Base-by-base conservation (phyloP, 352 stramenopile species). In the Thalassiosira exigua region DNA sequence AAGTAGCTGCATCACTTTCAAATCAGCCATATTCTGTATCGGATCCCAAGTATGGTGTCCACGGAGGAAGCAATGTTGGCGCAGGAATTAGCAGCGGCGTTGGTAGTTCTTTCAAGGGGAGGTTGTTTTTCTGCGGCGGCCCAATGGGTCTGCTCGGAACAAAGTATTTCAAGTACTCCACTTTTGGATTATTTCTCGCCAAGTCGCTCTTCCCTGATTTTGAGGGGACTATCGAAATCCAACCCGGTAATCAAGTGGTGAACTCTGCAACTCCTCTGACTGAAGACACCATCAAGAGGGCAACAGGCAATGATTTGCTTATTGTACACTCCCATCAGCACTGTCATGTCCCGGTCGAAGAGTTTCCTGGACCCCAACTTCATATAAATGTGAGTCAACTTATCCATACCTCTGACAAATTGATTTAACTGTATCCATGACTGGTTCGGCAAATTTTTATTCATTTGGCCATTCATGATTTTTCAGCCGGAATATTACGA, bases 301-400 rank as follows among this genome's bases (percentile, higher is more conserved):
- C 77, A 30, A 79, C 65, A 14, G 24, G 32, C 26, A 39, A 68
- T 4, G 77, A 85, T 74, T 64, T 85, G 24, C 64, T 85, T 11
- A 81, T 85, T 26, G 48, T 82, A 29, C 77, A 85, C 41, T 82
- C 72, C 26, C 77, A 85, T 46, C 77, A 85, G 50, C 65, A 58
- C 50, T 85, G 77, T 59, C 52, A 78, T 27, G 57, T 85, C 9
- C n/a, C 51, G 32, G 29, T 82, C 5, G 29, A 75, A 75, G 42
- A 22, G 2, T 85, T 85, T 26, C 77, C 77, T 60, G 77, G 77
- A 9, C 24, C 11, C 54, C 70, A 85, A 69, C 53, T 85, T 0
- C 77, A 85, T 27, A 67, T 85, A 44, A 85, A 85, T 79, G 75
- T 74, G 73, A 74, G 71, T 33, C 4, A 4, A 33, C n/a, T 24